These are phyloP conservation scores for Adansonia digitata DNA, from an alignment of 345 rosid species.

Conservation along the genomic window DNA sequence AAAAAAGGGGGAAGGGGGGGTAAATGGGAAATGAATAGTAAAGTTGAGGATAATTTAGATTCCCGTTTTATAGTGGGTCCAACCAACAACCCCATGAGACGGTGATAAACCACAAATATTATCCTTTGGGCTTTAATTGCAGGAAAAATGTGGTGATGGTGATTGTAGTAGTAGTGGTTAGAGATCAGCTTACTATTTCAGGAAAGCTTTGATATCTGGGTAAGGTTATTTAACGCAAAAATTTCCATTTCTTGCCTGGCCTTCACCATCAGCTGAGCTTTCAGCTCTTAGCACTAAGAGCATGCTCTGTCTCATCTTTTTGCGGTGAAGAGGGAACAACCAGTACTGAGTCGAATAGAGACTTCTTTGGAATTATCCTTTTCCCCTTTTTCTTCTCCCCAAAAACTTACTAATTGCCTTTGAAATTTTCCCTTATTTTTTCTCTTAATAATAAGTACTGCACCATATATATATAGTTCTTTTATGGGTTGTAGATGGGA, in stretches of 20 bases:
- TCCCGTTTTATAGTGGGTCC: constrained; percentile 15
- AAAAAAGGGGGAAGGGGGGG: not conserved
- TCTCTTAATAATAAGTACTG: no score
- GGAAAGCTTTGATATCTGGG: constrained; percentile 22
- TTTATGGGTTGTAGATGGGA: not conserved
- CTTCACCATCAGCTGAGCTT: constrained; percentile 20
- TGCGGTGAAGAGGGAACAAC: constrained; percentile 20
- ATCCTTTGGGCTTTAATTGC: not conserved
- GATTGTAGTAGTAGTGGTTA: constrained; percentile 23
- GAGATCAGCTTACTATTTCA: constrained; percentile 13
- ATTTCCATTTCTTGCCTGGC: constrained; percentile 13
- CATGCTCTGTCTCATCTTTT: constrained; percentile 15
- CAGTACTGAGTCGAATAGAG: not conserved
- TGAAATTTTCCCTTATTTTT: not conserved
- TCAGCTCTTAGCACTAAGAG: constrained; percentile 3
- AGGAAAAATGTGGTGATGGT: not conserved
- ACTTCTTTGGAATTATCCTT: not conserved
- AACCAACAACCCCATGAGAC: constrained; percentile 6
- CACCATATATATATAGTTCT: no score
- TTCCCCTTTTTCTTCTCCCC: not conserved
- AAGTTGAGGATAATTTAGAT: not conserved
- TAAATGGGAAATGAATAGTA: not conserved
- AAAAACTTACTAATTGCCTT: not conserved
- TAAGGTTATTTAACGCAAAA: constrained; percentile 14
- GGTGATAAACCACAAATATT: constrained; percentile 4